These are phyloP conservation scores for Symbiodinium natans DNA, from an alignment of 73 alveolate genomes.

Conservation along the genomic window DNA sequence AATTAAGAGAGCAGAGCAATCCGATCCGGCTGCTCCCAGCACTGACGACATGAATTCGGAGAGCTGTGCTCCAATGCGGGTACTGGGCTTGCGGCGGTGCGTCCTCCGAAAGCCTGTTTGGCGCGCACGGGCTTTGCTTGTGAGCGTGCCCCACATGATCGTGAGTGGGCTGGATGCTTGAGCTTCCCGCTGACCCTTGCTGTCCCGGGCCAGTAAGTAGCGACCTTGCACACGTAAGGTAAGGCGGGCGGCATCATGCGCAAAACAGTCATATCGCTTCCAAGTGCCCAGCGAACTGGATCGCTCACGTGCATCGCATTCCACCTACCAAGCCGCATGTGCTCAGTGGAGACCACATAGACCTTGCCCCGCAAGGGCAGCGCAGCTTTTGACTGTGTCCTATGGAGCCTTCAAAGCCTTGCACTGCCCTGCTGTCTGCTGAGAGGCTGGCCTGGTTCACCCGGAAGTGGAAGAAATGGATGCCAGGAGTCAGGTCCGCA, in stretches of 20 bases:
- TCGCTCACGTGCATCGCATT: conserved; percentile 40
- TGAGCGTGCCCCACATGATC: too few relatives aligned
- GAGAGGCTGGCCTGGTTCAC: conserved; percentile 8
- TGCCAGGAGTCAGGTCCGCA: not conserved
- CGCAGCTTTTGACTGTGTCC: too few relatives aligned
- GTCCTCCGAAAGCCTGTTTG: too few relatives aligned
- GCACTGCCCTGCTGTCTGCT: not conserved
- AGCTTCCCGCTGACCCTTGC: conserved; percentile 44
- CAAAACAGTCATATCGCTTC: not conserved
- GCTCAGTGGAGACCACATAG: conserved; percentile 35
- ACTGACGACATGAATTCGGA: too few relatives aligned
- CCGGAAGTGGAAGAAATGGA: conserved; percentile 37
- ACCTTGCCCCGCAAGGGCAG: not conserved
- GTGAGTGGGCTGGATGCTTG: not conserved
- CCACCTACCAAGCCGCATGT: conserved; percentile 68
- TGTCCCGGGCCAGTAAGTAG: conserved; percentile 65
- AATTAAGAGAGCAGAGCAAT: too few relatives aligned
- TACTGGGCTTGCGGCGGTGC: too few relatives aligned
- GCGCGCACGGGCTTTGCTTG: too few relatives aligned
- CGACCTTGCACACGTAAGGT: not conserved
- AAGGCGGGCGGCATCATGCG: not conserved
- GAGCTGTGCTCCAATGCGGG: too few relatives aligned
- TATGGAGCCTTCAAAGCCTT: too few relatives aligned
- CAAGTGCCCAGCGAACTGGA: conserved; percentile 20
- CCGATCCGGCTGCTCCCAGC: too few relatives aligned